These are phyloP conservation scores for Draba incana DNA, from an alignment of 345 rosid genomes.

Conservation along the genomic window DNA sequence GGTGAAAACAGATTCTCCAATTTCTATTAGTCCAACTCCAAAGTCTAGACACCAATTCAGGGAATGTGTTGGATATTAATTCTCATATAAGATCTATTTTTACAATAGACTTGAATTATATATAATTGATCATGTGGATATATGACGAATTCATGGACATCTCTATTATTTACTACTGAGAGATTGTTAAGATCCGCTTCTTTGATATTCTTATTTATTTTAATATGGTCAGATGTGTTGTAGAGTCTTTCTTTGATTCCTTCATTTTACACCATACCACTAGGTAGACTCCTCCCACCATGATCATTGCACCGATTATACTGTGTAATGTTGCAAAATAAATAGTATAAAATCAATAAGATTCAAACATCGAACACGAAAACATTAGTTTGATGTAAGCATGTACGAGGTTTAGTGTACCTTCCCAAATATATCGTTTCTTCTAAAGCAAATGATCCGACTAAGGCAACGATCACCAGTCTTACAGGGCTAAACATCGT, in stretches of 20 bases:
- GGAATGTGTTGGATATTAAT: not conserved
- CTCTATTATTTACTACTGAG: slow-evolving; percentile 23
- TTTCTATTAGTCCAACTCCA: slow-evolving; percentile 1
- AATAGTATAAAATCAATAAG: not conserved
- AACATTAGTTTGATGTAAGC: not conserved
- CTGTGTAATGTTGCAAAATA: slow-evolving; percentile 43
- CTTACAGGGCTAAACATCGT: slow-evolving; percentile 37
- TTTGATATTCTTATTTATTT: slow-evolving; percentile 24
- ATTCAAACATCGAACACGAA: not conserved
- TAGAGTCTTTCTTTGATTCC: slow-evolving; percentile 41
- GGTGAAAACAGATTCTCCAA: not conserved
- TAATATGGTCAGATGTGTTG: not conserved
- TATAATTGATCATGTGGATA: not conserved
- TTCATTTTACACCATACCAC: slow-evolving; percentile 62
- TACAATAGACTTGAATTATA: not conserved
- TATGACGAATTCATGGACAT: slow-evolving; percentile 21
- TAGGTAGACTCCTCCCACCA: slow-evolving; percentile 51
- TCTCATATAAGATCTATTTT: not conserved
- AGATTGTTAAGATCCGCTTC: slow-evolving; percentile 24
- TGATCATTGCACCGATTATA: slow-evolving; percentile 51
- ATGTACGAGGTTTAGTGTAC: slow-evolving; percentile 19
- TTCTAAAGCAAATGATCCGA: slow-evolving; percentile 40
- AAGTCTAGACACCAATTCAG: not conserved
- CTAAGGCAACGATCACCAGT: slow-evolving; percentile 35
- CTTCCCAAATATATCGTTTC: slow-evolving; percentile 42